These are phyloP conservation scores for Curvularia sp. DNA, from an alignment of 2,329 filamentous ascomycete genomes.

Conservation along the genomic window DNA sequence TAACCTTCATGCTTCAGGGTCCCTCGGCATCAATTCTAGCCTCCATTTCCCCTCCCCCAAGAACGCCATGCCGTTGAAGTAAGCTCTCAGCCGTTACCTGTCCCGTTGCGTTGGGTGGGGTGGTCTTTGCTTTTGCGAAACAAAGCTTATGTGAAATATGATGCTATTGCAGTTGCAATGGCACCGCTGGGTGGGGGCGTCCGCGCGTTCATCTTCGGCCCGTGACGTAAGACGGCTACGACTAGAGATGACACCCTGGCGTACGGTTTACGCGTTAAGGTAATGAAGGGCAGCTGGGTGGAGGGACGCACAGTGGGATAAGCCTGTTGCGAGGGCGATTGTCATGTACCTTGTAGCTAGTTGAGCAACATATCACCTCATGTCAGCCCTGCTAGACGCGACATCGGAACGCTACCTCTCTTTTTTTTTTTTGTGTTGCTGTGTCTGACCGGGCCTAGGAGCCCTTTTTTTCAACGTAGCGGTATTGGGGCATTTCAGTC, in stretches of 20 bases:
- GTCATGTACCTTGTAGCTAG: not conserved
- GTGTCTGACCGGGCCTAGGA: not conserved
- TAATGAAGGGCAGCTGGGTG: not conserved
- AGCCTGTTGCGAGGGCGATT: not conserved
- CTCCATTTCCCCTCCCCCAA: too few species aligned
- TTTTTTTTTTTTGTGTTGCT: not conserved
- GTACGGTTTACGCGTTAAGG: not conserved
- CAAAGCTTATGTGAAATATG: not conserved
- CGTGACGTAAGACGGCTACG: conserved; percentile 15
- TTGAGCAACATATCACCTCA: not conserved
- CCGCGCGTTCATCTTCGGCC: conserved; percentile 17
- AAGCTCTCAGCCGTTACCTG: not conserved
- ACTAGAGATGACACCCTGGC: conserved; percentile 2
- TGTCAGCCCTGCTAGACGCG: not conserved
- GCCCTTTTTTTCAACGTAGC: not conserved
- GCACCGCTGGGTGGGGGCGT: conserved; percentile 1
- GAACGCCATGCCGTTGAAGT: not conserved
- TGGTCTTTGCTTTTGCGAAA: not conserved
- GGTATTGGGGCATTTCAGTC: not conserved
- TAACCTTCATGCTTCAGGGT: too few species aligned
- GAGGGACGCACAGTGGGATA: not conserved
- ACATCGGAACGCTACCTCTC: not conserved
- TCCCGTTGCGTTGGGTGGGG: too few species aligned
- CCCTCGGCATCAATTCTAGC: too few species aligned
- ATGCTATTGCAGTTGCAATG: not conserved